Evolutionary conservation across 2,329 filamentous ascomycete genomes (phyloP).

Genomic region (Plectosphaerella sp.): DNA sequence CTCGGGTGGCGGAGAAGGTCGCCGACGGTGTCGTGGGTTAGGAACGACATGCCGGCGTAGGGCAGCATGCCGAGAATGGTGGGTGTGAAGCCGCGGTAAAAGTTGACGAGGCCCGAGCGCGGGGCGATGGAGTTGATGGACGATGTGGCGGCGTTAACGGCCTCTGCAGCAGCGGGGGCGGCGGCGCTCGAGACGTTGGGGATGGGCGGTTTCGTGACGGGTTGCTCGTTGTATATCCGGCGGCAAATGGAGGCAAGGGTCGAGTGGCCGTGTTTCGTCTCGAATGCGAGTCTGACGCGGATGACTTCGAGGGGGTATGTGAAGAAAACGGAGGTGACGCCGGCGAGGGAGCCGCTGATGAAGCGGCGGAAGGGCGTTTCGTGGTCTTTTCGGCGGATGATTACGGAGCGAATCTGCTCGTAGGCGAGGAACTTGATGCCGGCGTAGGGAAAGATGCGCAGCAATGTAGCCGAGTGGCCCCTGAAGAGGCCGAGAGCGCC

Average conservation of each 20-base stretch:
- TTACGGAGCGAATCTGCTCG: conserved; percentile 79
- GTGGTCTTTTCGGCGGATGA: conserved; percentile 68
- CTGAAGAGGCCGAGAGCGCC: conserved; percentile 78
- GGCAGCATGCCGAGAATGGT: conserved; percentile 94
- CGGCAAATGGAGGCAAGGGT: conserved; percentile 73
- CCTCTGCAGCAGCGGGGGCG: conserved; percentile 36
- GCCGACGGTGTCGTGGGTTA: conserved; percentile 87
- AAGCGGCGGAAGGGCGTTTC: conserved; percentile 80
- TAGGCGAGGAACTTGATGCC: conserved; percentile 98
- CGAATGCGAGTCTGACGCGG: conserved; percentile 87
- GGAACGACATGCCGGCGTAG: conserved; percentile 92
- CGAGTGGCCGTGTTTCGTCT: conserved; percentile 74
- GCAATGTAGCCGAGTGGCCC: conserved; percentile 87
- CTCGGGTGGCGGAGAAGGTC: conserved; percentile 71
- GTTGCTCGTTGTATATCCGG: conserved; percentile 80
- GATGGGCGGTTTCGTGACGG: conserved; percentile 32
- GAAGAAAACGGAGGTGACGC: conserved; percentile 88
- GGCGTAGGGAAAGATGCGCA: conserved; percentile 95
- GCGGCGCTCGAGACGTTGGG: conserved; percentile 23
- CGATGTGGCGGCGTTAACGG: conserved; percentile 35
- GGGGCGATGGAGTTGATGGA: conserved; percentile 46
- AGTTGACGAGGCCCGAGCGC: conserved; percentile 72
- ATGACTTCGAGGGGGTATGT: conserved; percentile 95
- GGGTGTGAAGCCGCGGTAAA: conserved; percentile 89
- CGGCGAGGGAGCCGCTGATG: conserved; percentile 68